These are phyloP conservation scores for Elymus sibiricus DNA, from an alignment of 176 grass and related monocot genomes.

Conservation along the genomic window DNA sequence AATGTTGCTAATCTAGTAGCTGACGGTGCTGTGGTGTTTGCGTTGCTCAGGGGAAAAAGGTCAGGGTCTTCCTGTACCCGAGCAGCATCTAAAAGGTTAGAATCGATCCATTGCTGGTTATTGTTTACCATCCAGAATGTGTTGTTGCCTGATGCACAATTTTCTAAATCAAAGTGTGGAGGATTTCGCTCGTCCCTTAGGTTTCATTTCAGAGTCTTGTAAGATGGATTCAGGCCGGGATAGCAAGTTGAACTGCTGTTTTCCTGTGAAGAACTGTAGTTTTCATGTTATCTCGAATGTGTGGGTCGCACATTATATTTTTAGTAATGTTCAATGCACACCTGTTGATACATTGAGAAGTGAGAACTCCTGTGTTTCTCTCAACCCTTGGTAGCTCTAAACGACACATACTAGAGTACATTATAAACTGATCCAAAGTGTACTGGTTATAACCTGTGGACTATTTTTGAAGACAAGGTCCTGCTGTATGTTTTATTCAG, in stretches of 20 bases:
- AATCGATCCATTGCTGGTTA: not conserved
- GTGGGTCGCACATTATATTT: not conserved
- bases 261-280: constrained; percentile 5
- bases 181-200: not conserved
- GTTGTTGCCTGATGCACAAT: not conserved
- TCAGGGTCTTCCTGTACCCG: constrained; percentile 85
- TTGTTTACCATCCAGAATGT: not conserved
- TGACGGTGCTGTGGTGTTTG: constrained; percentile 11
- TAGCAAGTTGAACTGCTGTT: constrained; percentile 6
- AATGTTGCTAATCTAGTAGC: constrained; percentile 12
- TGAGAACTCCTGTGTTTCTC: not conserved
- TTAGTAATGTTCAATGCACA: not conserved
- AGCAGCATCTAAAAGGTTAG: constrained; percentile 77
- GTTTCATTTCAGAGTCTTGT: constrained; percentile 21
- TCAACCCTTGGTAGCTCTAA: not conserved
- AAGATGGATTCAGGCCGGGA: not conserved
- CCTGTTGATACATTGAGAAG: not conserved
- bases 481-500: not conserved
- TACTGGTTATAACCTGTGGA: not conserved
- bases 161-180: not conserved
- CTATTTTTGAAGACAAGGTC: not conserved
- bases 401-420: not conserved
- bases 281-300: constrained; percentile 4
- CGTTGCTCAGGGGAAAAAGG: constrained; percentile 56
- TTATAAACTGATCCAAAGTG: not conserved